phyloP scores from a whole-genome alignment of 352 stramenopile genomes.

The Thraustochytrium striatum region DNA sequence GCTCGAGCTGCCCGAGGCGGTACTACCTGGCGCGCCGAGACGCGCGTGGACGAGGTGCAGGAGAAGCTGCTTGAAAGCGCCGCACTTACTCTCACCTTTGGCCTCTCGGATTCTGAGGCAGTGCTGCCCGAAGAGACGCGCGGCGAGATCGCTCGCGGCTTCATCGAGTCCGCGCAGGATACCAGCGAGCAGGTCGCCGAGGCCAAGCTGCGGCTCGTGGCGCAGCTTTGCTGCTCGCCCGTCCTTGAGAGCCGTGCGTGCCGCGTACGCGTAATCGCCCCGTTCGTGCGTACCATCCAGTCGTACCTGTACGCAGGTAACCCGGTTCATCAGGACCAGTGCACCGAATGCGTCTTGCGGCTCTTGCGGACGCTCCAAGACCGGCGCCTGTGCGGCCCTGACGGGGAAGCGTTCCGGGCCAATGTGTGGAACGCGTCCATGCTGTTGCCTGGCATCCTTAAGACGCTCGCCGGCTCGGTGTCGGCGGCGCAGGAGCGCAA shows the following conservation, averaged over 20 bases:
- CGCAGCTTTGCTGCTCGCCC: background rate
- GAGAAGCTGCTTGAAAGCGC: background rate
- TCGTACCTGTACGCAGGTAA: background rate
- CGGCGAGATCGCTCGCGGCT: conserved; percentile 20
- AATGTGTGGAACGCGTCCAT: conserved; percentile 30
- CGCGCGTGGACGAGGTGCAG: background rate
- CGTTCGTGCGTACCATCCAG: conserved; percentile 6
- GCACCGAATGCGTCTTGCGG: background rate
- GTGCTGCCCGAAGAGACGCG: background rate
- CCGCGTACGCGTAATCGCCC: background rate
- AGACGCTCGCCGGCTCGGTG: background rate
- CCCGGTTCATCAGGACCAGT: background rate
- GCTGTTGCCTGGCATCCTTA: conserved; percentile 25
- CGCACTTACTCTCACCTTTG: too few species aligned
- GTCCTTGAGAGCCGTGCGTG: background rate
- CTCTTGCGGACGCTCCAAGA: background rate
- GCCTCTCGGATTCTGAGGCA: too few species aligned
- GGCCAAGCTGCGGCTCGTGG: background rate
- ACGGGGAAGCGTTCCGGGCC: background rate
- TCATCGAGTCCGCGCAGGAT: background rate
- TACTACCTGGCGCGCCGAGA: background rate
- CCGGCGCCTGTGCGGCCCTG: background rate
- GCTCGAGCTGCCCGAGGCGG: background rate
- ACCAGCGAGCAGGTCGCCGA: background rate
- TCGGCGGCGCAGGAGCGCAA: background rate